Evolutionary conservation across 768 basidiomycete species (phyloP).

Genomic region (Psilocybe subaeruginosa): DNA sequence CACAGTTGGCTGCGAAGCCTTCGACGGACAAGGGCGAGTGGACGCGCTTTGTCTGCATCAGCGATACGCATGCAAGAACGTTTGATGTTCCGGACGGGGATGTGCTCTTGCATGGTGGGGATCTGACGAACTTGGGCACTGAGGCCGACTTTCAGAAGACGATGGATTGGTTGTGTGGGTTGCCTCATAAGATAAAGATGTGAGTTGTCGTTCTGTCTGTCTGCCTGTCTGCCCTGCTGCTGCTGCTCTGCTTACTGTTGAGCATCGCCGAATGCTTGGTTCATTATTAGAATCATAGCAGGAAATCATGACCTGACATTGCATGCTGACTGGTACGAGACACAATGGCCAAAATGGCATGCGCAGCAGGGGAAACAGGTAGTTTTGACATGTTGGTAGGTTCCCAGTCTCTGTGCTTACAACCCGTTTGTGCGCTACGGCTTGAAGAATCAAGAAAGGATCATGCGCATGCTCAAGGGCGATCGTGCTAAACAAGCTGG

Average conservation of each 20-base stretch:
- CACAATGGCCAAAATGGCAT: conserved; percentile 32
- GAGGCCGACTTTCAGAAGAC: conserved; percentile 48
- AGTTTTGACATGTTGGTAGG: background rate
- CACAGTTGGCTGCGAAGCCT: conserved; percentile 31
- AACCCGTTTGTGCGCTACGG: no score
- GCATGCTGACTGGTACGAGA: conserved; percentile 44
- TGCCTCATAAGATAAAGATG: conserved; percentile 68
- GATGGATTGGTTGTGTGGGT: conserved; percentile 56
- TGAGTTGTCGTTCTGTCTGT: conserved; percentile 25
- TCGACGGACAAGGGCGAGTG: conserved; percentile 37
- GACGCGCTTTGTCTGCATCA: conserved; percentile 64
- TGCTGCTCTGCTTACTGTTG: background rate
- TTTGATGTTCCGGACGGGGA: conserved; percentile 62
- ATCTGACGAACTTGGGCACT: conserved; percentile 57
- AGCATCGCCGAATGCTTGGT: background rate
- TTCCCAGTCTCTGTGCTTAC: background rate
- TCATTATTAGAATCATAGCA: conserved; percentile 55
- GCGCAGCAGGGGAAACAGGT: conserved; percentile 30
- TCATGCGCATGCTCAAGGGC: conserved; percentile 34
- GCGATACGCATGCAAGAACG: conserved; percentile 53
- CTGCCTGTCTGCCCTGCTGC: background rate
- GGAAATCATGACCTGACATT: conserved; percentile 71
- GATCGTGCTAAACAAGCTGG: conserved; percentile 37
- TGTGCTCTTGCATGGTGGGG: conserved; percentile 68
- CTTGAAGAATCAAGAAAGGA: background rate